Percentiles rank a stretch among this genome's conserved stretches.
Evolutionary conservation across 768 basidiomycete species (phyloP).

Genomic region (Imleria badia): DNA sequence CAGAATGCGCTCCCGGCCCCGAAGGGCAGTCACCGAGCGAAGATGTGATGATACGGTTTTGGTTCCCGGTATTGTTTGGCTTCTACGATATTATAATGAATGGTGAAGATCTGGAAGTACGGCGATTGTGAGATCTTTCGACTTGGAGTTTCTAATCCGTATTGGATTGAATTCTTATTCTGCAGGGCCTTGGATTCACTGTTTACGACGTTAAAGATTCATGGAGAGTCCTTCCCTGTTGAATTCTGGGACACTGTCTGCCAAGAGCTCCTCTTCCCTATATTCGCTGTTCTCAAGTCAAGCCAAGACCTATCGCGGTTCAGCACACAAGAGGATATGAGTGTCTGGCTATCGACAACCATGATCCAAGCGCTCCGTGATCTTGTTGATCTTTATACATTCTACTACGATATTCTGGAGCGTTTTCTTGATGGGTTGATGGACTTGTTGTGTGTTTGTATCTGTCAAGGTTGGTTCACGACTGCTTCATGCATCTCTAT

Average conservation of each 20-base stretch:
- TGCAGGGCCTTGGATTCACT: slow-evolving; percentile 92
- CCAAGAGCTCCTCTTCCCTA: slow-evolving; percentile 95
- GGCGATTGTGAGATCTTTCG: slow-evolving; percentile 74
- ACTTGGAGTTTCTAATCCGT: not conserved
- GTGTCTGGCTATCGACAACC: slow-evolving; percentile 97
- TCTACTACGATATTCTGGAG: slow-evolving; percentile 89
- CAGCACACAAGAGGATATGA: slow-evolving; percentile 97
- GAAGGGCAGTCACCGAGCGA: slow-evolving; percentile 46
- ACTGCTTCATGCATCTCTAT: not conserved
- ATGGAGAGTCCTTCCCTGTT: slow-evolving; percentile 80
- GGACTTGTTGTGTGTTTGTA: slow-evolving; percentile 92
- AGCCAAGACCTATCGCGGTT: slow-evolving; percentile 91
- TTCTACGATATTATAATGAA: slow-evolving; percentile 99
- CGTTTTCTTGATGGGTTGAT: slow-evolving; percentile 90
- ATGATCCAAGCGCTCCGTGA: slow-evolving; percentile 98
- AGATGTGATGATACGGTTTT: slow-evolving; percentile 93
- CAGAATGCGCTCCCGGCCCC: slow-evolving; percentile 57
- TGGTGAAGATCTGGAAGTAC: slow-evolving; percentile 96
- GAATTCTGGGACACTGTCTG: slow-evolving; percentile 99
- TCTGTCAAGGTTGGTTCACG: slow-evolving; percentile 81
- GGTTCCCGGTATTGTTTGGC: slow-evolving; percentile 96
- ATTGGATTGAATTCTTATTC: slow-evolving; percentile 4
- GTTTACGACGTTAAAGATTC: slow-evolving; percentile 89
- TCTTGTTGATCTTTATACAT: slow-evolving; percentile 93
- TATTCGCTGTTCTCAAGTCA: slow-evolving; percentile 93